phyloP scores from a whole-genome alignment of 2,329 filamentous ascomycete genomes.

The Colletotrichum lupini region DNA sequence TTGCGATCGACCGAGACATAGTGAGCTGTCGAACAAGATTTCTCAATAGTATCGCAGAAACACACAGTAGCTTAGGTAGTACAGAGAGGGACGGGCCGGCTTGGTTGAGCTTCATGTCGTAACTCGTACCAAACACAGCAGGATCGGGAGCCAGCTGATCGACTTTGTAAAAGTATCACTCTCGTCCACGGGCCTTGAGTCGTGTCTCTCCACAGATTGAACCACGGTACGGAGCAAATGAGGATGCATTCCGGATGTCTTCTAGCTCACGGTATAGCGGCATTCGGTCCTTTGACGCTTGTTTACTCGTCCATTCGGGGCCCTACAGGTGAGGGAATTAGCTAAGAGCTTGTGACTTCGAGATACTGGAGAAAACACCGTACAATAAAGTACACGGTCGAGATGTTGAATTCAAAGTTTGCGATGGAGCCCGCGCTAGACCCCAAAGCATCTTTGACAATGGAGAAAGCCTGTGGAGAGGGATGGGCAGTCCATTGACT shows the following conservation, averaged over 20 bases:
- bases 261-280: background rate
- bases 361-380: background rate
- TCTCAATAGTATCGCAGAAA: background rate
- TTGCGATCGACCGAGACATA: background rate
- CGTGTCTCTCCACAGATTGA: background rate
- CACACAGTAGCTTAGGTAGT: background rate
- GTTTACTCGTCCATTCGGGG: background rate
- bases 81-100: background rate
- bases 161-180: background rate
- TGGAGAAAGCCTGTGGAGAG: background rate
- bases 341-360: background rate
- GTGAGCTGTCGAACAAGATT: background rate
- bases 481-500: background rate
- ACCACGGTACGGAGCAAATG: background rate
- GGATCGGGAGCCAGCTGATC: background rate
- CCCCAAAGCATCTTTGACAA: background rate
- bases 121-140: too few relatives aligned
- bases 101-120: too few relatives aligned
- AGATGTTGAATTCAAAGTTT: background rate
- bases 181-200: background rate
- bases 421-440: background rate
- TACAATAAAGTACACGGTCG: background rate
- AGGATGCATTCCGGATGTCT: background rate
- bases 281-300: background rate
- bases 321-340: background rate